Percentiles rank a stretch among this genome's conserved stretches.
Evolutionary conservation across 495 filamentous ascomycete genomes (phyloP).

Genomic region (Hypoxylon trugodes): DNA sequence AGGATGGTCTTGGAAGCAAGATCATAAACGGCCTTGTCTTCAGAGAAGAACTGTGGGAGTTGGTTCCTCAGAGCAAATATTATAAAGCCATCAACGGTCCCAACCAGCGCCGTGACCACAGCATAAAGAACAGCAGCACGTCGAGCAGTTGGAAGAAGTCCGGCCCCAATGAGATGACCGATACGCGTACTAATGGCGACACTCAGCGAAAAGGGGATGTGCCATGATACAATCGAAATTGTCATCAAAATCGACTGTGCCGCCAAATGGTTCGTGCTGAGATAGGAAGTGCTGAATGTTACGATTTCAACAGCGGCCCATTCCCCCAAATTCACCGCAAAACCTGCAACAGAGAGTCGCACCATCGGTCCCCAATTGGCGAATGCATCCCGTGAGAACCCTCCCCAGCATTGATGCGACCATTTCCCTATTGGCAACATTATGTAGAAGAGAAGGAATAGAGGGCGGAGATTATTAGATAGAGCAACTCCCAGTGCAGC

Average conservation of each 20-base stretch:
- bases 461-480: constrained; percentile 60
- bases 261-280: constrained; percentile 61
- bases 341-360: constrained; percentile 63
- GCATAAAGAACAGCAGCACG: constrained; percentile 43
- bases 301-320: constrained; percentile 66
- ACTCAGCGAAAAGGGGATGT: constrained; percentile 71
- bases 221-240: constrained; percentile 67
- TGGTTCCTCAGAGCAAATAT: constrained; percentile 45
- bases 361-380: constrained; percentile 66
- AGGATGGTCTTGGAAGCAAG: constrained; percentile 42
- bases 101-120: constrained; percentile 43
- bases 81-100: constrained; percentile 45
- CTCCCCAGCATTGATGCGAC: constrained; percentile 64
- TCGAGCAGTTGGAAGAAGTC: constrained; percentile 42
- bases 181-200: constrained; percentile 71
- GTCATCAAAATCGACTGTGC: constrained; percentile 73
- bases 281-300: constrained; percentile 59
- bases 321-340: constrained; percentile 65
- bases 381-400: constrained; percentile 57
- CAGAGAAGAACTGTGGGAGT: constrained; percentile 50
- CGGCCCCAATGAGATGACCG: constrained; percentile 69
- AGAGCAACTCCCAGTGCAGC: constrained; percentile 65
- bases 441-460: constrained; percentile 62
- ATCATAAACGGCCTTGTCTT: constrained; percentile 43
- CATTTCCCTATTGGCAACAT: constrained; percentile 43